Base-by-base conservation (phyloP, 2,329 filamentous ascomycete species). In the Microcyclospora tardicrescens region DNA sequence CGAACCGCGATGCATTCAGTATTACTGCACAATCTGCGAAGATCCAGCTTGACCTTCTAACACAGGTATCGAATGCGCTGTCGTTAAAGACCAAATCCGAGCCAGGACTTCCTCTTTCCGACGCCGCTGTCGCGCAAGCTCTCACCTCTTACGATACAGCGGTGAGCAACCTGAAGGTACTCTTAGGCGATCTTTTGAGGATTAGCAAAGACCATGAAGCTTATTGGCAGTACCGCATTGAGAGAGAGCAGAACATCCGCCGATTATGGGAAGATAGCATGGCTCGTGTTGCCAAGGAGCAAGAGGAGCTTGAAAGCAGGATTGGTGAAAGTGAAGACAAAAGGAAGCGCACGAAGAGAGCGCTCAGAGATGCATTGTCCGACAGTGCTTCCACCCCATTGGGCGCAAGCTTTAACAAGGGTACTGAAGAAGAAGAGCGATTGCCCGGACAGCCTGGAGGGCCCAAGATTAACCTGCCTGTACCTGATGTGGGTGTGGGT, bases 231-330 rank as follows among this genome's bases (percentile, higher is more conserved):
- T 93, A 93, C 57, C 79, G 87, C 11, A 69, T 98, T 31, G 87
- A 94, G 50, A 80, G 86, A 38, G 91, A 98, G 63, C 79, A 80
- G 33, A 84, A 94, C 57, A 81, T 96, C 64, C 78, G 91, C 29
- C 80, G 84, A 43, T 84, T 98, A 77, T 98, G 91, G 91, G 91
- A 98, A 62, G 91, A 98, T 54, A 96, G 87, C 62, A 95, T 98
- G 91, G 86, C 91, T 9, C 79, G 87, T 52, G 82, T 98, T n/a
- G 91, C 87, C 13, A 79, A 77, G 40, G 91, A 98, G 59, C 91
- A 98, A 52, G 91, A 96, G 61, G 75, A 86, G 37, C 72, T 98
- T 1, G 85, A 96, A 57, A 84, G 77, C 28, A 81, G 79, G 41
- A 83, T 95, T 43, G 85, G 84, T 33, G 84, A 94, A 61, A 84